These are phyloP conservation scores for Chlamydomonas applanata DNA, from an alignment of 139 green algal species.

Conservation along the genomic window DNA sequence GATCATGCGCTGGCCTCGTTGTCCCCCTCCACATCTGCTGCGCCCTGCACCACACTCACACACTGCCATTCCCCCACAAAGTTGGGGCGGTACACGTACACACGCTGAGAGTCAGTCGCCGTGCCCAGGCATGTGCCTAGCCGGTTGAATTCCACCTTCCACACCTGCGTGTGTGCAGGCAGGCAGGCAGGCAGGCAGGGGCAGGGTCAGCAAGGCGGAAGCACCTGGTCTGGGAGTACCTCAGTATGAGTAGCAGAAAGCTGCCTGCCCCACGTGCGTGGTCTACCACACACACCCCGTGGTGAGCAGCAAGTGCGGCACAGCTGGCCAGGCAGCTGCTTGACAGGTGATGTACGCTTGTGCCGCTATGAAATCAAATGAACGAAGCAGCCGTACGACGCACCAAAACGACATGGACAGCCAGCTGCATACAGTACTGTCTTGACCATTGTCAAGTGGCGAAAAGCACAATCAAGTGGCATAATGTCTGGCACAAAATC, in stretches of 20 bases:
- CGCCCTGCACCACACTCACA: conserved; percentile 6
- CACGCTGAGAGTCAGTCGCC: conserved; percentile 18
- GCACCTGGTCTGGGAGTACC: no score
- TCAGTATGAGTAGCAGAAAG: no score
- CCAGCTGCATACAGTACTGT: no score
- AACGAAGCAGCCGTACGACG: no score
- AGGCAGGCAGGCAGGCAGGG: neutral
- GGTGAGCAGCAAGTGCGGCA: no score
- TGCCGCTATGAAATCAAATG: no score
- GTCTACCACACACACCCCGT: no score
- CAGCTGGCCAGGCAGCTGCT: no score
- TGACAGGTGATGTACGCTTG: no score
- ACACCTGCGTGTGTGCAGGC: conserved; percentile 19
- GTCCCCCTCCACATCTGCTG: neutral
- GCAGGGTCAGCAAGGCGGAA: no score
- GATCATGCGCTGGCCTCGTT: neutral
- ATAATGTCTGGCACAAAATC: neutral
- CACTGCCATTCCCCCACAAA: conserved; percentile 30
- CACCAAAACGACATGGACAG: no score
- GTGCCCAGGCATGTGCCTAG: conserved; percentile 40
- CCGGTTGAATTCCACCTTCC: conserved; percentile 45
- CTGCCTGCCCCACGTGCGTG: no score
- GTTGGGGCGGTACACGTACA: conserved; percentile 35
- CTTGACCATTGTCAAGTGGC: neutral
- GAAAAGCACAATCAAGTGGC: neutral